Conservation (phyloP, 805 yeast genomes). For the Wickerhamomyces kurtzmanii region DNA sequence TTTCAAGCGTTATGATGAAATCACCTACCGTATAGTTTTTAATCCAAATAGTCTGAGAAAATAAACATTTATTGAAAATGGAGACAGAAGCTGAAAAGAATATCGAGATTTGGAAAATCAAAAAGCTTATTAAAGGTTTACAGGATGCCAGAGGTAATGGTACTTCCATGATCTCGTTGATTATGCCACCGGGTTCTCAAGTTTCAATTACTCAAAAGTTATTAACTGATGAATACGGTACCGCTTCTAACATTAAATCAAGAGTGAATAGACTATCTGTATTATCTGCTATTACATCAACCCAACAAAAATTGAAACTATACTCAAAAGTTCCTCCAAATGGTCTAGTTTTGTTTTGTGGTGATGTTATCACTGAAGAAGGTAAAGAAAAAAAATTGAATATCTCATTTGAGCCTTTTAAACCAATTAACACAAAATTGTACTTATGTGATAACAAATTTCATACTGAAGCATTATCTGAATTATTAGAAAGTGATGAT, state of each 20-base stretch:
- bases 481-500: constrained; percentile 90
- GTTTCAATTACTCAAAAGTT: constrained; percentile 78
- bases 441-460: constrained; percentile 96
- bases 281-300: constrained; percentile 92
- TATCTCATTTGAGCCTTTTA: constrained; percentile 97
- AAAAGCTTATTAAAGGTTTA: constrained; percentile 81
- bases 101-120: constrained; percentile 98
- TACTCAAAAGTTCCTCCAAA: constrained; percentile 87
- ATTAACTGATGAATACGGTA: constrained; percentile 97
- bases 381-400: constrained; percentile 96
- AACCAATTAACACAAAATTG: constrained; percentile 95
- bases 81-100: constrained; percentile 86
- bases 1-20: no score
- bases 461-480: constrained; percentile 95
- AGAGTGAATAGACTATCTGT: constrained; percentile 96
- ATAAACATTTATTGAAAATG: constrained; percentile 11
- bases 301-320: constrained; percentile 91
- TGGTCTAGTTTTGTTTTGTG: constrained; percentile 95
- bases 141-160: constrained; percentile 97
- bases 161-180: constrained; percentile 95
- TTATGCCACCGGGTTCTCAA: constrained; percentile 94
- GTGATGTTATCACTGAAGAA: constrained; percentile 94
- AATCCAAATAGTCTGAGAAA: no score
- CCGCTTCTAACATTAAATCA: constrained; percentile 96
- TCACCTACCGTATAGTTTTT: no score